Evolutionary conservation across 108 stramenopile species (phyloP).

Genomic region (Discostella pseudostelligera): DNA sequence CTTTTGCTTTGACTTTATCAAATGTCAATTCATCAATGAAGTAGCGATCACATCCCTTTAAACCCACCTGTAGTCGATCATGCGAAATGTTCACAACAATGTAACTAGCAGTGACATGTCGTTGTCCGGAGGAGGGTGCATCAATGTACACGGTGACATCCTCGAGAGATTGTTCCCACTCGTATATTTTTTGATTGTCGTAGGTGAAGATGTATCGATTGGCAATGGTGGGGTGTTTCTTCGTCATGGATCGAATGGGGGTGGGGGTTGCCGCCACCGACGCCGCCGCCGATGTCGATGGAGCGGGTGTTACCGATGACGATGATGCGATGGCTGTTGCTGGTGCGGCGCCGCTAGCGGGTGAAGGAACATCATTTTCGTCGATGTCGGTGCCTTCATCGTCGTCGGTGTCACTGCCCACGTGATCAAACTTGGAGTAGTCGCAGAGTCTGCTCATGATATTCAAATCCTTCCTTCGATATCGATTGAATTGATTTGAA

Average conservation of each 20-base stretch:
- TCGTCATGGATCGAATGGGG: constrained; percentile 26
- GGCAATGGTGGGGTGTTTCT: constrained; percentile 46
- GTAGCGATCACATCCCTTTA: constrained; percentile 60
- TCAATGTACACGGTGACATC: constrained; percentile 87
- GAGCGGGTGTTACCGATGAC: background rate
- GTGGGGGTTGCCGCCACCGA: constrained; percentile 7
- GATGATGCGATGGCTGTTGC: background rate
- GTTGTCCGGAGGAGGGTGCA: constrained; percentile 10
- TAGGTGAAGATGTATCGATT: constrained; percentile 71
- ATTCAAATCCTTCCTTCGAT: no score
- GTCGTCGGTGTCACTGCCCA: constrained; percentile 60
- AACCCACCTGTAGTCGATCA: constrained; percentile 56
- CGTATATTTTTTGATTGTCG: constrained; percentile 75
- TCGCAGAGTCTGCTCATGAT: constrained; percentile 77
- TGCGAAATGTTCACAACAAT: constrained; percentile 51
- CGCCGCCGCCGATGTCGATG: constrained; percentile 4
- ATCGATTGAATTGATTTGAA: no score
- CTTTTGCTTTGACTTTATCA: constrained; percentile 75
- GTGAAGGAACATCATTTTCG: constrained; percentile 5
- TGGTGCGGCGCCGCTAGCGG: background rate
- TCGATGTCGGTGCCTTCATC: constrained; percentile 35
- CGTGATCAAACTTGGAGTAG: constrained; percentile 78
- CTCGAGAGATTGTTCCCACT: constrained; percentile 95
- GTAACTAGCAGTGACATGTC: constrained; percentile 19
- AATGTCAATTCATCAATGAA: constrained; percentile 88